These are phyloP conservation scores for Lachnellula hyalina DNA, from an alignment of 2,329 filamentous ascomycete species.

Conservation along the genomic window DNA sequence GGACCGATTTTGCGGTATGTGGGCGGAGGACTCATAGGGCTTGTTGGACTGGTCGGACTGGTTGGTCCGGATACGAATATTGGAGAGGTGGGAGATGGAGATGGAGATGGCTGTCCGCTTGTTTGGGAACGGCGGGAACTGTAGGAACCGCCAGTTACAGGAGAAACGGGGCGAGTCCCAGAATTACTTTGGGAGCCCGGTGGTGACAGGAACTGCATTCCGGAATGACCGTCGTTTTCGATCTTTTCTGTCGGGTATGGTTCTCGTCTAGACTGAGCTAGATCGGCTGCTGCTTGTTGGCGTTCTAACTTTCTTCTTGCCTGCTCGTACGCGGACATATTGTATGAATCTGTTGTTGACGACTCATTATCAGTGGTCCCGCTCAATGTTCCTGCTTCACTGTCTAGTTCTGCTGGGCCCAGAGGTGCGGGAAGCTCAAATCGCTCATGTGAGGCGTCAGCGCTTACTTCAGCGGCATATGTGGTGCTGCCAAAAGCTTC, in stretches of 20 bases:
- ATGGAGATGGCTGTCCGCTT: constrained; percentile 16
- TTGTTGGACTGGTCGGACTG: not conserved
- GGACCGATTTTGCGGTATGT: constrained; percentile 40
- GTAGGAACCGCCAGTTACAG: constrained; percentile 2
- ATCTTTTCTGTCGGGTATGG: constrained; percentile 32
- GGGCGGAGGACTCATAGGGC: constrained; percentile 20
- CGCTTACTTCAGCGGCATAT: constrained; percentile 38
- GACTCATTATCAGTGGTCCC: constrained; percentile 19
- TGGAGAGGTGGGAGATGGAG: constrained; percentile 22
- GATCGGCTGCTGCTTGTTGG: constrained; percentile 46
- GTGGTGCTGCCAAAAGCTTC: constrained; percentile 46
- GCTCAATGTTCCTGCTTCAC: constrained; percentile 19
- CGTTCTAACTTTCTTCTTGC: constrained; percentile 46
- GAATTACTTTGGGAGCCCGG: constrained; percentile 19
- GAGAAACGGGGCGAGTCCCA: constrained; percentile 17
- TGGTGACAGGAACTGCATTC: constrained; percentile 32
- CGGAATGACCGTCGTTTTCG: constrained; percentile 24
- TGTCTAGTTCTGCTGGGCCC: constrained; percentile 25
- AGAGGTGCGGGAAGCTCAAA: constrained; percentile 25
- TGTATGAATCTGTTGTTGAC: constrained; percentile 31
- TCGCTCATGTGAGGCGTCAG: constrained; percentile 21
- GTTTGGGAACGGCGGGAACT: constrained; percentile 6
- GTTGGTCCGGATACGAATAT: constrained; percentile 12
- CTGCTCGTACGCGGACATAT: constrained; percentile 45
- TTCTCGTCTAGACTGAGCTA: constrained; percentile 28